phyloP scores from a whole-genome alignment of 805 yeast species.

The Yamadazyma laniorum region DNA sequence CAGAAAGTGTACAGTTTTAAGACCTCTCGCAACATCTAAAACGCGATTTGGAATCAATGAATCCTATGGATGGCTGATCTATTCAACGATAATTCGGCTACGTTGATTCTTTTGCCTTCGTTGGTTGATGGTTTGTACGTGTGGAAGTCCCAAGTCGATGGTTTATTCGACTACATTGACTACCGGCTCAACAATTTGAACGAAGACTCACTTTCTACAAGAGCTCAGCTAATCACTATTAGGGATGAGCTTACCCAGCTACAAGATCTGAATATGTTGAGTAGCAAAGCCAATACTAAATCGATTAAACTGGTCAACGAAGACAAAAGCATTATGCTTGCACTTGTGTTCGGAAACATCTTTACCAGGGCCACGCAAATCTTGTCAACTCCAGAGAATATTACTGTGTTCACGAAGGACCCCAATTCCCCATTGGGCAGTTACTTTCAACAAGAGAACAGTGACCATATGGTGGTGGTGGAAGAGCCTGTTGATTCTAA shows the following conservation, averaged over 20 bases:
- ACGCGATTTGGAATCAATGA: too few relatives aligned
- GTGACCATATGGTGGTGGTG: not conserved
- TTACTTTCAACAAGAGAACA: not conserved
- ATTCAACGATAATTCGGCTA: not conserved
- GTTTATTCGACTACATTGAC: not conserved
- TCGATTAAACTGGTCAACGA: conserved; percentile 6
- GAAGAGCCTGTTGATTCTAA: not conserved
- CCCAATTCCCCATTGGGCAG: not conserved
- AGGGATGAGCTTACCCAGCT: not conserved
- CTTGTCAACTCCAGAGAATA: not conserved
- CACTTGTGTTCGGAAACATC: conserved; percentile 20
- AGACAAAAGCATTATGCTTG: conserved; percentile 18
- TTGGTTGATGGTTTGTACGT: conserved; percentile 1
- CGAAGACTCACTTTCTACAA: not conserved
- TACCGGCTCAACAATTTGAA: not conserved
- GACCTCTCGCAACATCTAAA: too few relatives aligned
- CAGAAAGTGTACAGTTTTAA: too few relatives aligned
- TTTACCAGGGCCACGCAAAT: conserved; percentile 18
- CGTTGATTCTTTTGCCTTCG: not conserved
- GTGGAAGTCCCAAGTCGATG: not conserved
- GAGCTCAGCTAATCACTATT: not conserved
- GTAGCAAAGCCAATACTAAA: not conserved
- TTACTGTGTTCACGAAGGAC: not conserved
- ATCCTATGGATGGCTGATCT: not conserved
- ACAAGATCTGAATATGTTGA: not conserved